A percentile compares a stretch with the other conserved stretches of the same genome.
phyloP scores from a whole-genome alignment of 2,329 filamentous ascomycete genomes.

The Neonectria neomacrospora region DNA sequence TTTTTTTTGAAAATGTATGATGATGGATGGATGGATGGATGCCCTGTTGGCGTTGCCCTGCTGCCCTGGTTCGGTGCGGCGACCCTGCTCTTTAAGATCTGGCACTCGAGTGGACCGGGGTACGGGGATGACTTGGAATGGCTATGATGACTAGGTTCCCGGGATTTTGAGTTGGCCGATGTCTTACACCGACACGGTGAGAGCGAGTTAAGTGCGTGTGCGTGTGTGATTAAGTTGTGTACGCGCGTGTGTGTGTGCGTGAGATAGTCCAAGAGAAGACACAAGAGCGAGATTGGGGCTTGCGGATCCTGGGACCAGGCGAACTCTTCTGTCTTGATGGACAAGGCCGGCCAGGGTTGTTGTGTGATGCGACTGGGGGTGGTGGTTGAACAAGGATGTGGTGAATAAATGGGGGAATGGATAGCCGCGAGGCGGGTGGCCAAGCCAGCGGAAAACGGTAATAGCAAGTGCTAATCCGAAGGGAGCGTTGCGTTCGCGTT shows the following conservation, averaged over 20 bases:
- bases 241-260: conserved; percentile 18
- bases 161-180: conserved; percentile 43
- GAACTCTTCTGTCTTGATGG: conserved; percentile 25
- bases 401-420: conserved; percentile 10
- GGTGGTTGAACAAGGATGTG: conserved; percentile 24
- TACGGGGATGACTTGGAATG: conserved; percentile 22
- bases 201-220: conserved; percentile 18
- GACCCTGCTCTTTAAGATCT: conserved; percentile 36
- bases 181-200: conserved; percentile 38
- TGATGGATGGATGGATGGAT: too few species aligned
- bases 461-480: background rate
- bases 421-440: conserved; percentile 16
- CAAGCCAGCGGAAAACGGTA: background rate
- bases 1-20: conserved; percentile 27
- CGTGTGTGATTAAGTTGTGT: conserved; percentile 5
- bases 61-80: conserved; percentile 1
- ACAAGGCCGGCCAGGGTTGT: conserved; percentile 15
- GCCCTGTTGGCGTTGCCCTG: conserved; percentile 6
- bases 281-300: conserved; percentile 9
- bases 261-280: background rate
- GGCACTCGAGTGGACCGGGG: conserved; percentile 42
- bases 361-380: conserved; percentile 26
- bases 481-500: background rate
- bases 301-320: conserved; percentile 20
- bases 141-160: conserved; percentile 17